Evolutionary conservation across 179 eudicot genomes (phyloP).

Genomic region (Pouteria campechiana): DNA sequence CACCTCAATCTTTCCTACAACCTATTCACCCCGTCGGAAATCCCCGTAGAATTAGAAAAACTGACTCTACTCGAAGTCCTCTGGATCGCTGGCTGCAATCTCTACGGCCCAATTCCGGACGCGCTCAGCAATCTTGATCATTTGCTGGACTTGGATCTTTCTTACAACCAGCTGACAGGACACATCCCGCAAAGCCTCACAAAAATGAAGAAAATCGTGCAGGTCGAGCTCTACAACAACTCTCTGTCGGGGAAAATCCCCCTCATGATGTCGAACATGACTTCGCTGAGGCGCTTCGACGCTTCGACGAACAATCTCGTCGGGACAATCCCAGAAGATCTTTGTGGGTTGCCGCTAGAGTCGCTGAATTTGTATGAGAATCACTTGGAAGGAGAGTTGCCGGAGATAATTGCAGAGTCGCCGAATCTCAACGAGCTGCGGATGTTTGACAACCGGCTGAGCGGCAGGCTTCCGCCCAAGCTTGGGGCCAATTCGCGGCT

Average conservation of each 20-base stretch:
- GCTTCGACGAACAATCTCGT: constrained; percentile 33
- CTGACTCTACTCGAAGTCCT: constrained; percentile 38
- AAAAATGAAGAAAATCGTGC: constrained; percentile 29
- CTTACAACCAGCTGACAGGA: constrained; percentile 38
- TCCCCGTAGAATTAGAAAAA: constrained; percentile 53
- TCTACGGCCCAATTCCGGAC: constrained; percentile 61
- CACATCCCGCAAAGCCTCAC: constrained; percentile 46
- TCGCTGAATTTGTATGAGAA: constrained; percentile 49
- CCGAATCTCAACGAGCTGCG: constrained; percentile 13
- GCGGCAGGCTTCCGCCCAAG: constrained; percentile 34
- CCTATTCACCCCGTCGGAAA: constrained; percentile 44
- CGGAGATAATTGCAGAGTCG: constrained; percentile 33
- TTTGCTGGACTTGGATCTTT: constrained; percentile 43
- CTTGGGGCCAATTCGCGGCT: constrained; percentile 49
- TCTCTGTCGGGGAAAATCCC: constrained; percentile 33
- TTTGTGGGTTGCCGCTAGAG: constrained; percentile 28
- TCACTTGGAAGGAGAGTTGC: constrained; percentile 34
- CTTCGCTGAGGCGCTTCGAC: constrained; percentile 18
- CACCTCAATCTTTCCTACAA: constrained; percentile 57
- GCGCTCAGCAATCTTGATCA: constrained; percentile 35
- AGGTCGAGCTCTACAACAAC: constrained; percentile 63
- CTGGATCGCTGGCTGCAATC: constrained; percentile 40
- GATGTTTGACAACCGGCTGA: constrained; percentile 10
- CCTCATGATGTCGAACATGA: constrained; percentile 17
- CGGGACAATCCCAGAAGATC: constrained; percentile 42